Evolutionary conservation across 352 stramenopile genomes (phyloP).

Genomic region (Globisporangium carolinianum): DNA sequence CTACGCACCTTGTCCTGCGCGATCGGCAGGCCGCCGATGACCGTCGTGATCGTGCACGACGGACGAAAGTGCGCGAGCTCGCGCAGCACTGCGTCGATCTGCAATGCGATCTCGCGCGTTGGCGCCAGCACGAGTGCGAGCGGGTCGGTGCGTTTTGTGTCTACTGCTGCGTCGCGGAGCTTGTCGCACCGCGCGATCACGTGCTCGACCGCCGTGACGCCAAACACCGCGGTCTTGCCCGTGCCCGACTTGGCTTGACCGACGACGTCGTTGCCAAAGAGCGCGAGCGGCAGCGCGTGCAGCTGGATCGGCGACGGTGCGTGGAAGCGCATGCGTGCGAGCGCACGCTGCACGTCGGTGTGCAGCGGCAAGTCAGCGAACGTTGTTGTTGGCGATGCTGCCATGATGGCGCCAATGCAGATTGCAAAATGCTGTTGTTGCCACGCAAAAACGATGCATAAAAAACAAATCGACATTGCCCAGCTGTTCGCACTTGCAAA

Average conservation of each 20-base stretch:
- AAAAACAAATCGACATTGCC: no score
- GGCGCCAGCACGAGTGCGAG: slow-evolving; percentile 62
- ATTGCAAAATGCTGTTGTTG: no score
- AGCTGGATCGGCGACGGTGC: slow-evolving; percentile 65
- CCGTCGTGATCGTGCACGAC: slow-evolving; percentile 31
- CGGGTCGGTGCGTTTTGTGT: slow-evolving; percentile 14
- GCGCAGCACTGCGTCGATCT: slow-evolving; percentile 63
- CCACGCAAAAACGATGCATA: no score
- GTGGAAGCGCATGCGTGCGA: slow-evolving; percentile 48
- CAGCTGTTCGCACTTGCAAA: neutral
- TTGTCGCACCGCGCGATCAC: slow-evolving; percentile 25
- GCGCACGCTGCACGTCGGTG: slow-evolving; percentile 34
- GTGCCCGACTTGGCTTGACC: slow-evolving; percentile 80
- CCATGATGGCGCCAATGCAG: neutral
- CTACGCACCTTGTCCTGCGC: slow-evolving; percentile 42
- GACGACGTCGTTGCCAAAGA: slow-evolving; percentile 78
- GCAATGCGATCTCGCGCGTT: slow-evolving; percentile 68
- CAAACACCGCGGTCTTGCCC: slow-evolving; percentile 79
- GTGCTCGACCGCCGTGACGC: slow-evolving; percentile 54
- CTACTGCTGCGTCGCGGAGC: neutral
- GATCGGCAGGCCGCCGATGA: slow-evolving; percentile 60
- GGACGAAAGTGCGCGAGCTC: slow-evolving; percentile 37
- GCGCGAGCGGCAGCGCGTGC: slow-evolving; percentile 52
- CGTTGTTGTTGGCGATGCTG: slow-evolving; percentile 13
- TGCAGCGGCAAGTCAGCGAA: slow-evolving; percentile 64